Evolutionary conservation across 2,329 filamentous ascomycete species (phyloP).

Genomic region (Botryosphaeria agaves): DNA sequence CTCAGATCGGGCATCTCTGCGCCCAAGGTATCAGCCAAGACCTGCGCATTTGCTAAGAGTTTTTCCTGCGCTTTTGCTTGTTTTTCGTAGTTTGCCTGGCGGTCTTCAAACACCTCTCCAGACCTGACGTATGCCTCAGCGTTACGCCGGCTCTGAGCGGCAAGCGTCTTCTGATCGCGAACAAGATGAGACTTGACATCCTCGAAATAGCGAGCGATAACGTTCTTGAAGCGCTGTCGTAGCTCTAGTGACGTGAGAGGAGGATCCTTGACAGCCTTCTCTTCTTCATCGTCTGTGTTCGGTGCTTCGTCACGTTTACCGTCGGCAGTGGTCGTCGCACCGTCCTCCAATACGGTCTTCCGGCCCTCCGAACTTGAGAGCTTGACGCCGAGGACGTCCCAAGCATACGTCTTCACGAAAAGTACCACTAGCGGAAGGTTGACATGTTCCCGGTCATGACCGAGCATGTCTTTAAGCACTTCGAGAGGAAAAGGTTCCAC

Average conservation of each 20-base stretch:
- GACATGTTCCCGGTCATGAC: conserved; percentile 79
- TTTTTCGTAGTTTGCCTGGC: conserved; percentile 90
- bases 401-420: conserved; percentile 91
- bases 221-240: conserved; percentile 70
- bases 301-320: conserved; percentile 34
- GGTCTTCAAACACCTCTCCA: conserved; percentile 93
- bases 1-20: conserved; percentile 88
- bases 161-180: conserved; percentile 81
- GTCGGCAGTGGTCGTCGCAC: conserved; percentile 36
- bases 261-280: conserved; percentile 40
- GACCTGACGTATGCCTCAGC: conserved; percentile 97
- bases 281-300: conserved; percentile 33
- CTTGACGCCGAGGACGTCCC: conserved; percentile 81
- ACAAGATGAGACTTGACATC: conserved; percentile 79
- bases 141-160: conserved; percentile 78
- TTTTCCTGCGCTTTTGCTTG: conserved; percentile 85
- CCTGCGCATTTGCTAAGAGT: conserved; percentile 74
- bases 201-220: conserved; percentile 77
- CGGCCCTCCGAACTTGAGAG: conserved; percentile 56
- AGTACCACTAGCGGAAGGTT: conserved; percentile 85
- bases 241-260: conserved; percentile 62
- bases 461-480: conserved; percentile 90
- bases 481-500: conserved; percentile 91
- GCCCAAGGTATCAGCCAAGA: conserved; percentile 73
- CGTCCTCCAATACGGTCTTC: conserved; percentile 70